A percentile compares a stretch with the other conserved stretches of the same genome.
phyloP scores from a whole-genome alignment of 176 grass and related monocot genomes.

The Carex kokanica region DNA sequence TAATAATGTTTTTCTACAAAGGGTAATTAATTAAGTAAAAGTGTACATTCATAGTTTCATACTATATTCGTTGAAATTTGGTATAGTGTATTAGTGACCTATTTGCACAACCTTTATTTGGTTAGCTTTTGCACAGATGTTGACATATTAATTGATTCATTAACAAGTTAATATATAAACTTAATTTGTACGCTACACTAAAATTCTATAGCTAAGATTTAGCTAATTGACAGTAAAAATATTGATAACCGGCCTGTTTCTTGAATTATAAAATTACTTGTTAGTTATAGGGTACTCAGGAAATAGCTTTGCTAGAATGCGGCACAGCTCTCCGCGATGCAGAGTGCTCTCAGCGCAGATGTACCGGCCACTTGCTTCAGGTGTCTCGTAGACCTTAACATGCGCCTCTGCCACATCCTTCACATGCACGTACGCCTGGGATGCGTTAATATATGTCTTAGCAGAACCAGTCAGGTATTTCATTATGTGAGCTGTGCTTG shows the following conservation, averaged over 20 bases:
- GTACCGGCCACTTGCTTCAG: slow-evolving; percentile 49
- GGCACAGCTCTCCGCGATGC: slow-evolving; percentile 67
- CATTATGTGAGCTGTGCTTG: slow-evolving; percentile 47
- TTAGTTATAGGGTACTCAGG: slow-evolving; percentile 70
- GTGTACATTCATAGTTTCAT: background rate
- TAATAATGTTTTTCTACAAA: background rate
- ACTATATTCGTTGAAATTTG: background rate
- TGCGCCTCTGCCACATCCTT: slow-evolving; percentile 71
- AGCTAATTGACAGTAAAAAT: background rate
- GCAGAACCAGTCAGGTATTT: slow-evolving; percentile 70
- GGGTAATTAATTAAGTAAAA: background rate
- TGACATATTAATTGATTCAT: background rate
- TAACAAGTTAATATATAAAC: background rate
- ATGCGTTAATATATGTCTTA: slow-evolving; percentile 60
- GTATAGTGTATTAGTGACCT: background rate
- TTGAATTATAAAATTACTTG: slow-evolving; percentile 33
- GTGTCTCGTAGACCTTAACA: slow-evolving; percentile 50
- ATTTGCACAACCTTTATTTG: background rate
- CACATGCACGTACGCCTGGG: slow-evolving; percentile 77
- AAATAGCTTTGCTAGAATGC: slow-evolving; percentile 69
- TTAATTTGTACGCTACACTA: background rate
- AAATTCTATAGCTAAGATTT: background rate
- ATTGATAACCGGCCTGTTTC: background rate
- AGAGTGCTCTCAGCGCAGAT: slow-evolving; percentile 78
- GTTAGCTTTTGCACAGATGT: background rate